phyloP scores from a whole-genome alignment of 768 basidiomycete species.

The Lactifluus subvellereus region DNA sequence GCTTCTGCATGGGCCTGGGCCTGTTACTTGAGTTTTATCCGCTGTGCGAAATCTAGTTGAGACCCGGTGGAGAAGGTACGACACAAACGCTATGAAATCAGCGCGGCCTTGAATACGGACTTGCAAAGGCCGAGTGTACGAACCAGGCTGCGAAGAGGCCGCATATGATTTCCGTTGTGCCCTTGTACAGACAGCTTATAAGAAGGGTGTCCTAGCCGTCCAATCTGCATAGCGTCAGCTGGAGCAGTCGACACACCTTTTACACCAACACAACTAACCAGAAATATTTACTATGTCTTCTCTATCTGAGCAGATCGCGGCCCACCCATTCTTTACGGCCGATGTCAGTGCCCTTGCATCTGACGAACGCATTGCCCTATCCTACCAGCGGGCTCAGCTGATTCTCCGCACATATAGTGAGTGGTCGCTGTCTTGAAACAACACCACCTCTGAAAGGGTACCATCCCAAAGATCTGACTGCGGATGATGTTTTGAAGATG shows the following conservation, averaged over 20 bases:
- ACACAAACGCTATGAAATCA: background rate
- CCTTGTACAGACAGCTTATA: background rate
- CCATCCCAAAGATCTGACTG: conserved; percentile 34
- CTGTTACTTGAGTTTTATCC: background rate
- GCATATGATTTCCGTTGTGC: background rate
- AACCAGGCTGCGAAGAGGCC: background rate
- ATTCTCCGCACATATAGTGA: conserved; percentile 9
- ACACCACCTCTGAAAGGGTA: background rate
- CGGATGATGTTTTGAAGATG: conserved; percentile 44
- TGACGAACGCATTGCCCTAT: conserved; percentile 3
- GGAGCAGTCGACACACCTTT: background rate
- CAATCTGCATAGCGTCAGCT: background rate
- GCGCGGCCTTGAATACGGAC: background rate
- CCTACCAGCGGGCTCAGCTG: conserved; percentile 9
- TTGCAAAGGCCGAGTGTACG: conserved; percentile 1
- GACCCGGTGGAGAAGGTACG: background rate
- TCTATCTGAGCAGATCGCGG: background rate
- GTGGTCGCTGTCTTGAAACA: background rate
- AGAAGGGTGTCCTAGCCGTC: background rate
- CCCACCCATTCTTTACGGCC: conserved; percentile 7
- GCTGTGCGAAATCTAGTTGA: background rate
- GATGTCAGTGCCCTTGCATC: conserved; percentile 1
- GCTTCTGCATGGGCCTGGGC: background rate
- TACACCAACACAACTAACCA: background rate
- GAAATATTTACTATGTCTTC: background rate